Evolutionary conservation across 192 early-diverging fungal species (phyloP).

Genomic region (Backusella parvicylindrica): DNA sequence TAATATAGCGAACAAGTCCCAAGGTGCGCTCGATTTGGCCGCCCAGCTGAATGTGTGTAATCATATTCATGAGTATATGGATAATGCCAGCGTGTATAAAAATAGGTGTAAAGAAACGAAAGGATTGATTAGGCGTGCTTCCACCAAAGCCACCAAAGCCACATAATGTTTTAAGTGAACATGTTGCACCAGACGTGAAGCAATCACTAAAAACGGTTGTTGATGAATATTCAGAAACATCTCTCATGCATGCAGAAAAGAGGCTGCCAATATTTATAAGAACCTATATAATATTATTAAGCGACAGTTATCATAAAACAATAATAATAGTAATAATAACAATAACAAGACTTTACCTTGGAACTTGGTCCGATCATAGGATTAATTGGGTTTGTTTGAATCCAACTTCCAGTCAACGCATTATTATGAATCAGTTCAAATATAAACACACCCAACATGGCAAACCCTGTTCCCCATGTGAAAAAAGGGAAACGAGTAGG

Average conservation of each 20-base stretch:
- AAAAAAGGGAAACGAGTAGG: background rate
- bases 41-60: conserved; percentile 68
- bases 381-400: conserved; percentile 70
- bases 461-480: background rate
- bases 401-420: conserved; percentile 50
- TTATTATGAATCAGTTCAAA: background rate
- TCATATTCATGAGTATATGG: conserved; percentile 74
- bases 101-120: conserved; percentile 76
- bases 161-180: conserved; percentile 59
- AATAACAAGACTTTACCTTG: conserved; percentile 38
- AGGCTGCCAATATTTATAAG: conserved; percentile 72
- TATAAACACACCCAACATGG: background rate
- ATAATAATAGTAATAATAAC: background rate
- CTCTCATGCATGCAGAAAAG: conserved; percentile 78
- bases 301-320: too few relatives aligned
- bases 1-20: conserved; percentile 67
- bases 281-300: conserved; percentile 33
- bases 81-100: conserved; percentile 81
- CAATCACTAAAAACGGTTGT: conserved; percentile 12
- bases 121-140: conserved; percentile 66
- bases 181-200: conserved; percentile 21
- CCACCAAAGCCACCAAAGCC: conserved; percentile 54
- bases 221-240: conserved; percentile 26
- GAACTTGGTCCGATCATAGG: conserved; percentile 77
- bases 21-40: conserved; percentile 72